These are phyloP conservation scores for Nematocida ironsii DNA, from an alignment of 371 early-diverging fungal genomes.

Conservation along the genomic window DNA sequence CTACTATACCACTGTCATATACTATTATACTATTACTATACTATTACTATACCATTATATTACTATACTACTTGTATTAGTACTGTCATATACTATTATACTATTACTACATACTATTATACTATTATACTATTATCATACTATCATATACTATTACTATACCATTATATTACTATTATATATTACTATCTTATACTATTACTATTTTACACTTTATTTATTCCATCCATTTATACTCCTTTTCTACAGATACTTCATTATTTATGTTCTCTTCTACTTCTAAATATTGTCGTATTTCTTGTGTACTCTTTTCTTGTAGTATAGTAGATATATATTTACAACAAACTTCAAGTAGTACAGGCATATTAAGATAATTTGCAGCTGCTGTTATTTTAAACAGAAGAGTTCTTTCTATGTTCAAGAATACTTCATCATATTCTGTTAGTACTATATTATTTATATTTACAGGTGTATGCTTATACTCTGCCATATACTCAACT, in stretches of 20 bases:
- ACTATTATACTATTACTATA: too few species aligned
- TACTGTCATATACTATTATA: too few species aligned
- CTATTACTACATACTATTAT: too few species aligned
- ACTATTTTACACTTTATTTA: neutral
- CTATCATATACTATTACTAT: too few species aligned
- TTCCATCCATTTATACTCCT: slow-evolving; percentile 63
- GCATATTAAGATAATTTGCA: slow-evolving; percentile 66
- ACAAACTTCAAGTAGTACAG: slow-evolving; percentile 65
- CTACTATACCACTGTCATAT: too few species aligned
- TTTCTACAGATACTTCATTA: slow-evolving; percentile 44
- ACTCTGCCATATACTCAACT: slow-evolving; percentile 26
- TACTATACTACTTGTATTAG: too few species aligned
- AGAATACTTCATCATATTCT: slow-evolving; percentile 47
- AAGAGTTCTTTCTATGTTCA: slow-evolving; percentile 56
- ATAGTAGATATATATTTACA: slow-evolving; percentile 64
- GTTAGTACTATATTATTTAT: slow-evolving; percentile 46
- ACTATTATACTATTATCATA: too few species aligned
- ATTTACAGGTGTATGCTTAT: slow-evolving; percentile 18
- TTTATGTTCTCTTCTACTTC: slow-evolving; percentile 21
- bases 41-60: too few species aligned
- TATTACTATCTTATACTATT: too few species aligned
- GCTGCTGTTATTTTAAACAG: slow-evolving; percentile 46
- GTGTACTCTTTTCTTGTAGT: slow-evolving; percentile 55
- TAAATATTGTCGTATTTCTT: slow-evolving; percentile 57
- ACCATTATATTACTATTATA: too few species aligned